phyloP scores from a whole-genome alignment of 108 stramenopile species.

The Conticribra weissflogii region DNA sequence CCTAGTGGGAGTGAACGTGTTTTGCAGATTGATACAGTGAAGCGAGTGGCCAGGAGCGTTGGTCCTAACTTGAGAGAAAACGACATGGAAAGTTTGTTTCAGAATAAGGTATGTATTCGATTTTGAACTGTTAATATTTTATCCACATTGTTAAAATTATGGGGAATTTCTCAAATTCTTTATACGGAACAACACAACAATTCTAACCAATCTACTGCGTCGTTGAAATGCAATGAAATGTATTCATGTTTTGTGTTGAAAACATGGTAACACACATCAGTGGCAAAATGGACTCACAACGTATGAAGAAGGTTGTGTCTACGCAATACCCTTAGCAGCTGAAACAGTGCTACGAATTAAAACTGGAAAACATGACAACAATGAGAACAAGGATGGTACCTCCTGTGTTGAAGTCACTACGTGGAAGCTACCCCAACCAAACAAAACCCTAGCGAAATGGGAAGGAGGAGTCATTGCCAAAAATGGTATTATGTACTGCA shows the following conservation, averaged over 20 bases:
- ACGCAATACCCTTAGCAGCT: constrained; percentile 81
- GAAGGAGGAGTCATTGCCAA: constrained; percentile 79
- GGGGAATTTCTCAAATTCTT: neutral
- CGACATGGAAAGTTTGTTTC: constrained; percentile 61
- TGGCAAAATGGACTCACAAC: constrained; percentile 88
- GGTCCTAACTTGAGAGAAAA: constrained; percentile 74
- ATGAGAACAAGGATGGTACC: constrained; percentile 12
- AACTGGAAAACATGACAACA: constrained; percentile 16
- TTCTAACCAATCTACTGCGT: too few species aligned
- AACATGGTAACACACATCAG: neutral
- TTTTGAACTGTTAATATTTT: neutral
- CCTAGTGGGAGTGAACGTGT: constrained; percentile 82
- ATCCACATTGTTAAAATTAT: neutral
- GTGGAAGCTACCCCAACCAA: constrained; percentile 64
- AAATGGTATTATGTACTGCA: constrained; percentile 77
- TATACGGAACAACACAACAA: too few species aligned
- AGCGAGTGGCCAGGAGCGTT: constrained; percentile 49
- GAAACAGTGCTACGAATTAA: constrained; percentile 70
- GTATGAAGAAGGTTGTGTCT: constrained; percentile 71
- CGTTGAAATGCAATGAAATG: too few species aligned
- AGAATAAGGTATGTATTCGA: constrained; percentile 62
- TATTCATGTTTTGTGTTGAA: too few species aligned
- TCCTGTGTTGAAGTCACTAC: constrained; percentile 62
- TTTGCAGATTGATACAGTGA: constrained; percentile 63
- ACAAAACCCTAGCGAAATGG: constrained; percentile 70